Percentiles rank a stretch among this genome's conserved stretches.
phyloP scores from a whole-genome alignment of 805 yeast genomes.

The Isabelozyma gotoi region DNA sequence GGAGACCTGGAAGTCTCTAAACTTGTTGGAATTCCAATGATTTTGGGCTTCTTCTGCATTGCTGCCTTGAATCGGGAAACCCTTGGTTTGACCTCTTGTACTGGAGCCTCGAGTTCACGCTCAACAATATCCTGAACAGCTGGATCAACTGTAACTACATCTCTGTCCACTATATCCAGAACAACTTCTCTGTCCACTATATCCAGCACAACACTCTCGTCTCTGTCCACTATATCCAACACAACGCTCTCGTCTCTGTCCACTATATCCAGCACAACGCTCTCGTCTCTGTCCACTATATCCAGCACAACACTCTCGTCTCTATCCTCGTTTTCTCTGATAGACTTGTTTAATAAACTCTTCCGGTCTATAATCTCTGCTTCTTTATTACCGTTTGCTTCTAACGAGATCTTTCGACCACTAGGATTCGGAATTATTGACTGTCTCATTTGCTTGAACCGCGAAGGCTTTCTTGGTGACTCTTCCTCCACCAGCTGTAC shows the following conservation, averaged over 20 bases:
- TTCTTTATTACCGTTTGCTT: neutral
- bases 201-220: neutral
- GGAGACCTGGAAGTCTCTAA: too few relatives aligned
- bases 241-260: neutral
- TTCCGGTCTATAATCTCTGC: slow-evolving; percentile 11
- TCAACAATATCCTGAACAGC: slow-evolving; percentile 6
- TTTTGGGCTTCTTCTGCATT: neutral
- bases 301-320: neutral
- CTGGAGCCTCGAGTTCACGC: slow-evolving; percentile 2
- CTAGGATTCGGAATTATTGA: slow-evolving; percentile 2
- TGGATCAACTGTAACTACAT: neutral
- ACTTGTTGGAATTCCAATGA: neutral
- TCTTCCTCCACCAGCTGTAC: neutral
- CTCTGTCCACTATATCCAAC: neutral
- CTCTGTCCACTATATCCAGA: neutral
- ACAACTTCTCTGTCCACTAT: neutral
- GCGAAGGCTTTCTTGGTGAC: slow-evolving; percentile 5
- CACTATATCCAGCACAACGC: neutral
- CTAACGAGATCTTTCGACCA: neutral
- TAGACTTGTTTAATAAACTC: slow-evolving; percentile 10
- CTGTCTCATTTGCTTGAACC: slow-evolving; percentile 10
- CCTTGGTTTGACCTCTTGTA: neutral
- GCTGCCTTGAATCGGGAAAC: slow-evolving; percentile 3
- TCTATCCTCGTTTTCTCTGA: slow-evolving; percentile 11
- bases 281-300: neutral